A percentile compares a stretch with the other conserved stretches of the same genome.
phyloP scores from a whole-genome alignment of 305 asterid genomes.

The Withania somnifera region DNA sequence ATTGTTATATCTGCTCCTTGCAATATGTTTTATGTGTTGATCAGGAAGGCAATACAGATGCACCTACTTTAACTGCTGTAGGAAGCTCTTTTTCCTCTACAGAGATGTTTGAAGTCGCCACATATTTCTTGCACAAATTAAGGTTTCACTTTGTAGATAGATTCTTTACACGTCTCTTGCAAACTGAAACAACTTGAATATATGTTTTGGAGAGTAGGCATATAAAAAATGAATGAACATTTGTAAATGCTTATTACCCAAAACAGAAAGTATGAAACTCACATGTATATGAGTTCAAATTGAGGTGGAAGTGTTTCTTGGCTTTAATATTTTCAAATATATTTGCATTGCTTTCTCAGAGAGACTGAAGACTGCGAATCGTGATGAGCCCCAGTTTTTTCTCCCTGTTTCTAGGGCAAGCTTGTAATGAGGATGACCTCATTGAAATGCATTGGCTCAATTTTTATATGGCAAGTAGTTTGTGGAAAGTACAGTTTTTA shows the following conservation, averaged over 20 bases:
- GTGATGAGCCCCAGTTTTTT: background rate
- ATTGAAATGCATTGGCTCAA: background rate
- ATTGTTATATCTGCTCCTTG: background rate
- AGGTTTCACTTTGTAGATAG: background rate
- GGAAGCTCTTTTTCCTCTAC: background rate
- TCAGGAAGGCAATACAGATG: background rate
- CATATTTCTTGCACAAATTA: background rate
- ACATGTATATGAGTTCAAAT: background rate
- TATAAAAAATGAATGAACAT: background rate
- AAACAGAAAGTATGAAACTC: background rate
- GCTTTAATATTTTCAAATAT: background rate
- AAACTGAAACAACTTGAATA: background rate
- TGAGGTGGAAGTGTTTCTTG: background rate
- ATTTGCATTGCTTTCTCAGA: background rate
- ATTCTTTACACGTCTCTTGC: background rate
- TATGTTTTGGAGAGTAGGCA: background rate
- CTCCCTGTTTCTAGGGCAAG: background rate
- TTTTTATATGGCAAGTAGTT: background rate
- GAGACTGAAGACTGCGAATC: background rate
- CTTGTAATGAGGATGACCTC: constrained; percentile 1
- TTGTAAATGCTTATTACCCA: background rate
- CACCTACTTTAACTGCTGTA: background rate
- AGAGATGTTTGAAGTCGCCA: background rate
- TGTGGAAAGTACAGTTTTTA: background rate
- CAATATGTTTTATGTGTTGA: background rate